Conservation (phyloP, 192 early-diverging fungal species). For the Obelidium mucronatum region DNA sequence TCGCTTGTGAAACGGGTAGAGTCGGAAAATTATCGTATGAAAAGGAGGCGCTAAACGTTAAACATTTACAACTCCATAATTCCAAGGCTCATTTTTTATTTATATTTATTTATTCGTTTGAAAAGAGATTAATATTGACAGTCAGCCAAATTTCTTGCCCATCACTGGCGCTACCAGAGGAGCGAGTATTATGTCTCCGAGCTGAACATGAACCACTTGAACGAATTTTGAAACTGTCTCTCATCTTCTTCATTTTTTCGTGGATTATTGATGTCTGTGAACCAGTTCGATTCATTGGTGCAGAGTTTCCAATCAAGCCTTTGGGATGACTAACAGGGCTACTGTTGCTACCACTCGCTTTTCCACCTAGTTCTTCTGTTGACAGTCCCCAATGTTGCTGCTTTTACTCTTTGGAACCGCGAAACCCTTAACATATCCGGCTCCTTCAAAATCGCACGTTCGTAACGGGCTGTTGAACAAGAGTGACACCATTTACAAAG, state of each 20-base stretch:
- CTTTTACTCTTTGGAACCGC: constrained; percentile 15
- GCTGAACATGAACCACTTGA: not conserved
- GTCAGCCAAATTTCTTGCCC: not conserved
- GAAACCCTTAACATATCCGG: constrained; percentile 40
- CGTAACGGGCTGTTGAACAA: constrained; percentile 31
- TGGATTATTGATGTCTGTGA: not conserved
- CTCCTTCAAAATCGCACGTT: constrained; percentile 42
- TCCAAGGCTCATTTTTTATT: no score
- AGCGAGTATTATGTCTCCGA: not conserved
- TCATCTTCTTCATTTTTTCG: not conserved
- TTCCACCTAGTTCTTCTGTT: not conserved
- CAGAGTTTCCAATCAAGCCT: not conserved
- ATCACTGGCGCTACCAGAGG: not conserved
- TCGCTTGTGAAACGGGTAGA: no score
- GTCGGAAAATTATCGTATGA: no score
- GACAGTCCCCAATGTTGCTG: not conserved
- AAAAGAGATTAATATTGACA: not conserved
- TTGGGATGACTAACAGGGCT: not conserved
- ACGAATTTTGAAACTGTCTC: constrained; percentile 2
- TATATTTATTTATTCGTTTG: no score
- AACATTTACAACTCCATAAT: no score
- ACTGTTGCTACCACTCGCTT: not conserved
- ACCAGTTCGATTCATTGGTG: not conserved
- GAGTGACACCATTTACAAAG: constrained; percentile 19
- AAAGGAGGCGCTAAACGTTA: no score